Evolutionary conservation across 2,329 filamentous ascomycete species (phyloP), one percentile per base, ranked within the genome.

Genomic region (Apiospora saccharicola): DNA sequence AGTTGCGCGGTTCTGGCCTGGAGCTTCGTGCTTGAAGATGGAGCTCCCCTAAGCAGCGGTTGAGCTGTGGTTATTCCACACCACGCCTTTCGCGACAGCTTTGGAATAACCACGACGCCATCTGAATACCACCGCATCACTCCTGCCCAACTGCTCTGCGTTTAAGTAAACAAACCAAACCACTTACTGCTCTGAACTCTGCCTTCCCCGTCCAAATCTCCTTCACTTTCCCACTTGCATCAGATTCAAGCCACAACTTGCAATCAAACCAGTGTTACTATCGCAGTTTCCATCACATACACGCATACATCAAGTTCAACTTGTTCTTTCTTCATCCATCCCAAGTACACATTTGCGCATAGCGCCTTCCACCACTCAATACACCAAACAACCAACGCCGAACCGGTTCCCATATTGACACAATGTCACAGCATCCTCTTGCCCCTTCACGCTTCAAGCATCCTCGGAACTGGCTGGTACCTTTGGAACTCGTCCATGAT

Each of bases 301-400:
- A 30, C 51, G 14, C 51, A 53, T 30, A 57, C 16, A n/a, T 22
- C 57, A 64, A 64, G 34, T 14, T 41, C 30, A 41, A 41, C 57
- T 64, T 41, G 34, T 41, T 41, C 57, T n/a, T 41, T n/a, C 57
- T 24, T 64, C 34, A 64, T 64, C 34, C 57, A 64, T 51, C 34
- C 24, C 57, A n/a, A 37, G 13, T 12, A n/a, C 30, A 64, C 26
- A 41, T 24, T 10, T 6, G 22, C 57, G 22, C 57, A 24, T 2
- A 64, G 57, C 30, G 22, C 57, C 30, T 64, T 41, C 34, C 57
- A 64, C 6, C 24, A 41, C 37, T 41, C 24, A 30, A 57, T 34
- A 13, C 22, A 37, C 53, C 8, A 34, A 37, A 37, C 57, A 64
- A 41, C 34, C 30, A 64, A 64, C 30, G 14, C 24, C 51, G 14